Conservation (phyloP, 345 rosid species). For the Turritis glabra region DNA sequence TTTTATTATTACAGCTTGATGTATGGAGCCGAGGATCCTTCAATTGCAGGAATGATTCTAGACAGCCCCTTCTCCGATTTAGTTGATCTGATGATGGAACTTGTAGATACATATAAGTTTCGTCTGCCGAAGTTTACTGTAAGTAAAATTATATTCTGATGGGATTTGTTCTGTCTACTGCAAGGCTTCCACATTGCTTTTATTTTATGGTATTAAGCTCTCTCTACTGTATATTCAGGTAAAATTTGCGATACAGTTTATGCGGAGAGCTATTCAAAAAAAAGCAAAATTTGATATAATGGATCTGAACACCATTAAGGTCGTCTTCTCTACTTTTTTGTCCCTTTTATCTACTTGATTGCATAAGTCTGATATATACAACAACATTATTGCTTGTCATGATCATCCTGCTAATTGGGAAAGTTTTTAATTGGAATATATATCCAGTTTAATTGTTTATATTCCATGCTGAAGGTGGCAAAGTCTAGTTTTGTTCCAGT, state of each 20-base stretch:
- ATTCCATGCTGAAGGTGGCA: conserved; percentile 60
- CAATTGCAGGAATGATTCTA: conserved; percentile 93
- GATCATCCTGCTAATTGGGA: neutral
- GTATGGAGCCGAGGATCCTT: conserved; percentile 96
- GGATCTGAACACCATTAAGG: conserved; percentile 84
- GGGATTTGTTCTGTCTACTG: neutral
- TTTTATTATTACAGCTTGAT: conserved; percentile 57
- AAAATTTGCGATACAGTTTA: conserved; percentile 86
- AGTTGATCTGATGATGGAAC: conserved; percentile 94
- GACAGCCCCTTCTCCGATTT: conserved; percentile 92
- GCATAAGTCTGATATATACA: conserved; percentile 7
- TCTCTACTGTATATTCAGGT: conserved; percentile 51
- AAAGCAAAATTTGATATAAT: conserved; percentile 85
- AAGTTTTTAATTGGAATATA: neutral
- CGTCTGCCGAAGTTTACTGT: conserved; percentile 90
- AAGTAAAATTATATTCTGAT: conserved; percentile 39
- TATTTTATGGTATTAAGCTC: neutral
- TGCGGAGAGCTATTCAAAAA: conserved; percentile 75
- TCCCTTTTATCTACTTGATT: neutral
- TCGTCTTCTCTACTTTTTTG: conserved; percentile 25
- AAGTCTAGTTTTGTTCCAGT: conserved; percentile 83
- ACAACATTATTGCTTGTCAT: conserved; percentile 1
- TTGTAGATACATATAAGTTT: conserved; percentile 77
- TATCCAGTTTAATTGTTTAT: conserved; percentile 5
- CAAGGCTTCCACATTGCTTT: conserved; percentile 1